Conservation (phyloP, 2,329 filamentous ascomycete genomes). For the Aspergillaceae sp. region DNA sequence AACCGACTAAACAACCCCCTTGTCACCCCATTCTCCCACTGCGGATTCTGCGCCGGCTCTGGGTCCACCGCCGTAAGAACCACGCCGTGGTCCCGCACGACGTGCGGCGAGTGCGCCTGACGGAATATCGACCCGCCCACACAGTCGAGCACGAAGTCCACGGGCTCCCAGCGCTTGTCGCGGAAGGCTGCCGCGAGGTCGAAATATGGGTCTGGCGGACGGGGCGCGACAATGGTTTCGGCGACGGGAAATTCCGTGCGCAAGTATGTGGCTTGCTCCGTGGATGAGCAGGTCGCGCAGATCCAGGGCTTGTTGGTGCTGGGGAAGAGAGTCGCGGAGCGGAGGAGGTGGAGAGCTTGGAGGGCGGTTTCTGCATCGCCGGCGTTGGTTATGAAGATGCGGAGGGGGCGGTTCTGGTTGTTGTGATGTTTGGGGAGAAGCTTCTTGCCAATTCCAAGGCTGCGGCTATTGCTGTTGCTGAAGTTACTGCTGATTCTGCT, state of each 20-base stretch:
- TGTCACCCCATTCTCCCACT: slow-evolving; percentile 7
- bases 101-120: slow-evolving; percentile 23
- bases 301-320: slow-evolving; percentile 25
- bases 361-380: slow-evolving; percentile 29
- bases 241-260: slow-evolving; percentile 24
- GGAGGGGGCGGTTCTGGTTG: slow-evolving; percentile 10
- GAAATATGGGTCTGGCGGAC: slow-evolving; percentile 16
- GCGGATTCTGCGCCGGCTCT: slow-evolving; percentile 13
- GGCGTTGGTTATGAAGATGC: slow-evolving; percentile 33
- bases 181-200: slow-evolving; percentile 26
- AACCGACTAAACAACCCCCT: slow-evolving; percentile 24
- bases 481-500: too few species aligned
- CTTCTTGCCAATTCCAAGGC: too few species aligned
- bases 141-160: slow-evolving; percentile 36
- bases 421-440: too few species aligned
- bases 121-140: slow-evolving; percentile 24
- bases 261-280: slow-evolving; percentile 16
- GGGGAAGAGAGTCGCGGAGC: slow-evolving; percentile 26
- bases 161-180: slow-evolving; percentile 23
- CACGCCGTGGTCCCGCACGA: slow-evolving; percentile 26
- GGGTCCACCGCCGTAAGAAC: slow-evolving; percentile 29
- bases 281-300: slow-evolving; percentile 25
- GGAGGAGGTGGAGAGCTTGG: slow-evolving; percentile 30
- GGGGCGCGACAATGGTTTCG: slow-evolving; percentile 23
- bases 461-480: too few species aligned